Evolutionary conservation across 345 rosid species (phyloP), one percentile per base, ranked within the genome.

Genomic region (Hypericum perforatum): DNA sequence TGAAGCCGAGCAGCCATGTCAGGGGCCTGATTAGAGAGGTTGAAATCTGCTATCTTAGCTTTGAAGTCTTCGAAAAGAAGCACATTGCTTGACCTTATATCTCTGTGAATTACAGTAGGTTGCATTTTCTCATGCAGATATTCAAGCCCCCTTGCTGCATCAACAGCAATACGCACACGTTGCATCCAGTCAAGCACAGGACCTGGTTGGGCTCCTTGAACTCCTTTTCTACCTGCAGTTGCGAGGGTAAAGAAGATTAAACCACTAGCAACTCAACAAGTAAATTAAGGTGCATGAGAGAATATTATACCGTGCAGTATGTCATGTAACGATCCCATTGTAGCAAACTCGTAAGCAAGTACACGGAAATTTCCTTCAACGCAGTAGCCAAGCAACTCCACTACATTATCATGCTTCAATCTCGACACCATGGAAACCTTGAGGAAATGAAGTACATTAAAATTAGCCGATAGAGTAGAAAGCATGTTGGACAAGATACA

Each of bases 1-100:
- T 56, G 59, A 22, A 56, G 50, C 1, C 50, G 59, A 6, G 50
- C 50, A 42, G 59, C 59, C 49, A 43, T 43, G 48, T 56, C 50
- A 43, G 49, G 59, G 6, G 59, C 40, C 48, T 42, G 49, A 9
- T 42, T 56, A 11, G 59, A 56, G 8, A 56, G 32, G 32, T 22
- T 22, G 15, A 56, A 56, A 16, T 56, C 22, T 15, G 49, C 39
- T 5, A 56, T 56, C 47, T 56, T 43, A 0, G 59, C 50, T 22
- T 42, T 44, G 39, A 42, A 43, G 13, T 56, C 59, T 8, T 56
- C 59, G 11, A 56, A 56, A 7, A 56, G 41, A 7, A 56, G 49
- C 48, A 56, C 59, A 56, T 56, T 56, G 49, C 49, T 56, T 7
- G 59, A 56, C 13, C 48, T 56, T 13, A 43, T 43, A 43, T 56